Percentiles rank a stretch among this genome's conserved stretches.
phyloP scores from a whole-genome alignment of 495 filamentous ascomycete species.

The Hypoxylon crocopeplum region DNA sequence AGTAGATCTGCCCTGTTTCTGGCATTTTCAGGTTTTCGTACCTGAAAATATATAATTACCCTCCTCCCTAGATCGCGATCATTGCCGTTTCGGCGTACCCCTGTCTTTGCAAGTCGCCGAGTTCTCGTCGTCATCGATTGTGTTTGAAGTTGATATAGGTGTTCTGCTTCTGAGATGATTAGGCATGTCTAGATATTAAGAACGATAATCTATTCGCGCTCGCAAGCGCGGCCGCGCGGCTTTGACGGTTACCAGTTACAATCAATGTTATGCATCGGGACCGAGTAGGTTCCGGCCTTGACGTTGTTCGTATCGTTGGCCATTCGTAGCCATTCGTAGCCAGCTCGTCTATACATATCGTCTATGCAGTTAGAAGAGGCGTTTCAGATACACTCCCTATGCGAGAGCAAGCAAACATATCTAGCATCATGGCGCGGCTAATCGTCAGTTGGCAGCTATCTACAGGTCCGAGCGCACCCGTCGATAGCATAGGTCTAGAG shows the following conservation, averaged over 20 bases:
- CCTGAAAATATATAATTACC: slow-evolving; percentile 1
- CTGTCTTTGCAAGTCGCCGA: background rate
- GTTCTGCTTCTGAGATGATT: background rate
- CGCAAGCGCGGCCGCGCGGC: slow-evolving; percentile 13
- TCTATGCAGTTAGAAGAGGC: background rate
- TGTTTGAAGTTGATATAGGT: background rate
- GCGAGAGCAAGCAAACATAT: slow-evolving; percentile 20
- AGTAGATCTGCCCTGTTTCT: slow-evolving; percentile 21
- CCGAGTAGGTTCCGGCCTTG: slow-evolving; percentile 14
- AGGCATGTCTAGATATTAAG: slow-evolving; percentile 4
- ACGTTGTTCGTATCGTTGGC: background rate
- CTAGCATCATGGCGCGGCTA: slow-evolving; percentile 1
- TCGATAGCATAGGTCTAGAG: background rate
- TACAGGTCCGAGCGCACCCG: background rate
- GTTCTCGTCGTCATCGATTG: background rate
- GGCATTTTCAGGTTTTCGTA: slow-evolving; percentile 1
- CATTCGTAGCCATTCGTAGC: background rate
- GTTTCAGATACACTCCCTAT: slow-evolving; percentile 1
- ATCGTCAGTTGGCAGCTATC: background rate
- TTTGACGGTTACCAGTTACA: slow-evolving; percentile 1
- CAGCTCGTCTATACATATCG: background rate
- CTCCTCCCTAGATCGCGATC: slow-evolving; percentile 29
- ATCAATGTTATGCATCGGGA: slow-evolving; percentile 13
- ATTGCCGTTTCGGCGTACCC: slow-evolving; percentile 10
- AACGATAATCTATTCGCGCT: background rate